Evolutionary conservation across 805 yeast genomes (phyloP), one percentile per base, ranked within the genome.

Genomic region (Barnettozyma botsteinii): DNA sequence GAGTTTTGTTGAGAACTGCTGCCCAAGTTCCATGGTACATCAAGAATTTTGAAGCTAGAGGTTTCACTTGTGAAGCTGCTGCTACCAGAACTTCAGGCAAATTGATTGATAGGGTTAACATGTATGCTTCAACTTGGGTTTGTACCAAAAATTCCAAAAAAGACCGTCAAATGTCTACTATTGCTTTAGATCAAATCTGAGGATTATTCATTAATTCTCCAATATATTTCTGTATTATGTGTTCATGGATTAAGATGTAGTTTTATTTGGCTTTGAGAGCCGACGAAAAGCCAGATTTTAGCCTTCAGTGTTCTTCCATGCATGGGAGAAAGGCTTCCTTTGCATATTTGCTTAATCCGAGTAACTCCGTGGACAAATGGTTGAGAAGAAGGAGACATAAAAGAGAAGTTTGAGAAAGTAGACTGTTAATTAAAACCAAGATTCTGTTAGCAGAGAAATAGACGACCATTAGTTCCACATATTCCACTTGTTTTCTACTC

Each of bases 81-180:
- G 89, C 80, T 13, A 69, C 79, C 18, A 73, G 95, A 61, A 59
- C 64, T 38, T 60, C 79, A 17, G 85, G 85, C 8, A 63, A 67
- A 40, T 68, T 83, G 42, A 85, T 85, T 57, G 94, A 85, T 59
- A 70, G 94, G 48, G 82, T 79, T 48, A 85, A 85, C 61, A 85
- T 85, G 94, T 85, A 85, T 57, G 93, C 94, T 4, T 81, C 91
- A 3, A 84, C 94, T 2, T 85, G 94, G 94, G 76, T 85, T 15
- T 81, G 89, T 59, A 78, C 81, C 22, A 83, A 83, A 56, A 45
- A 32, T 10, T 12, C 17, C 8, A 19, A 44, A 42, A 48, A 50
- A 40, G 51, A 45, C 7, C 50, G 55, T 21, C 55, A 50, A 42
- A 49, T 56, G 61, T 57, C 60, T 37, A 42, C 52, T 7, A 41